phyloP scores from a whole-genome alignment of 306 rosid species.

The Trifolium dubium region DNA sequence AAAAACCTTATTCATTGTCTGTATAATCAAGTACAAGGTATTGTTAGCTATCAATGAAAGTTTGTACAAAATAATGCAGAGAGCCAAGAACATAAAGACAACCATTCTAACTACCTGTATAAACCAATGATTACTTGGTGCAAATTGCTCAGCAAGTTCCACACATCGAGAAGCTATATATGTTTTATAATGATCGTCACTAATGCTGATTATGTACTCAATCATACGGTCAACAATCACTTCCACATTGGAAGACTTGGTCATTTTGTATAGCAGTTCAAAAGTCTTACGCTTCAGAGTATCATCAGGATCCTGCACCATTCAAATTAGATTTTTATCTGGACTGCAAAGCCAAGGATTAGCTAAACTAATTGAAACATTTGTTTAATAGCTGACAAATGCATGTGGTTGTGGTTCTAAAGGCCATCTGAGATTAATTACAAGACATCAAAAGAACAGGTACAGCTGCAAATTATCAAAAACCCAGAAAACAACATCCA shows the following conservation, averaged over 20 bases:
- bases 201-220: slow-evolving; percentile 85
- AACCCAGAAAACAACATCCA: slow-evolving; percentile 17
- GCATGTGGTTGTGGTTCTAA: background rate
- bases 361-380: slow-evolving; percentile 1
- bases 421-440: slow-evolving; percentile 17
- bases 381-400: slow-evolving; percentile 13
- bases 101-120: slow-evolving; percentile 69
- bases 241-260: slow-evolving; percentile 97
- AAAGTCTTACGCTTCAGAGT: slow-evolving; percentile 94
- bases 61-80: background rate
- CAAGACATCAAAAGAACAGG: slow-evolving; percentile 11
- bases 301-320: slow-evolving; percentile 94
- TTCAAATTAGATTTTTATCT: slow-evolving; percentile 37
- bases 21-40: slow-evolving; percentile 41
- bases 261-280: slow-evolving; percentile 87
- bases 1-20: slow-evolving; percentile 99
- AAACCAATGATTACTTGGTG: slow-evolving; percentile 97
- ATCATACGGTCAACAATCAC: slow-evolving; percentile 98
- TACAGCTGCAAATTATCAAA: slow-evolving; percentile 7
- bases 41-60: slow-evolving; percentile 9
- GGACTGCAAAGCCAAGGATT: slow-evolving; percentile 25
- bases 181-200: slow-evolving; percentile 90
- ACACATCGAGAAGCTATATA: slow-evolving; percentile 96
- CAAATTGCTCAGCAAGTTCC: slow-evolving; percentile 96
- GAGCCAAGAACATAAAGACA: slow-evolving; percentile 34